Evolutionary conservation across 441 rosid species (phyloP).

Genomic region (Pelargonium fulgidum): DNA sequence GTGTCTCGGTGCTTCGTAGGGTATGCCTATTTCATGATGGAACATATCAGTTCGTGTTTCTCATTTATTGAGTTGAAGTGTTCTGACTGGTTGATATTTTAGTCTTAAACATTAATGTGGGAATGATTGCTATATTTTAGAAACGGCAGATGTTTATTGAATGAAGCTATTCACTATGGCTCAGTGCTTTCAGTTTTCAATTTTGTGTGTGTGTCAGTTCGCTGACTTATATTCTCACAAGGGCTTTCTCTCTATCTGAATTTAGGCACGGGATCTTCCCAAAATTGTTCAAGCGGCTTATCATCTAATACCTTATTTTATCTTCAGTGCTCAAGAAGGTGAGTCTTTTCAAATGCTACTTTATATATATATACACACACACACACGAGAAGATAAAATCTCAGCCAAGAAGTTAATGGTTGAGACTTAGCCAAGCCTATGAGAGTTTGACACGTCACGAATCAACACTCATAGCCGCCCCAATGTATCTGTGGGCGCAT

Average conservation of each 20-base stretch:
- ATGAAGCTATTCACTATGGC: too few species aligned
- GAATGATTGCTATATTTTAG: not conserved
- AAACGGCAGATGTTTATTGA: not conserved
- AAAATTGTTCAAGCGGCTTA: constrained; percentile 72
- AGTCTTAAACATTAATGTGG: not conserved
- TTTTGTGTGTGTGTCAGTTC: not conserved
- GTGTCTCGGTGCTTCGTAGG: too few species aligned
- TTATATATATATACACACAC: not conserved
- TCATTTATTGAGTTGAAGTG: not conserved
- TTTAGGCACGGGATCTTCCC: constrained; percentile 92
- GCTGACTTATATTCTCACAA: not conserved
- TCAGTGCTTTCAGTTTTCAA: too few species aligned
- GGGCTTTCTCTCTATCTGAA: constrained; percentile 14
- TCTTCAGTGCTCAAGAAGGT: constrained; percentile 88
- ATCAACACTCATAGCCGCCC: too few species aligned
- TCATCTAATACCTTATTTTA: constrained; percentile 75
- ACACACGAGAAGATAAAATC: too few species aligned
- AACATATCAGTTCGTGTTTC: not conserved
- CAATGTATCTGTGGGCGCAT: too few species aligned
- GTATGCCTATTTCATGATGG: not conserved
- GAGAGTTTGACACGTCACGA: too few species aligned
- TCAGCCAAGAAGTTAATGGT: too few species aligned
- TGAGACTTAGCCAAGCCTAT: too few species aligned
- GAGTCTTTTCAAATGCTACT: constrained; percentile 19
- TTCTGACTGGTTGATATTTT: not conserved